These are phyloP conservation scores for Coemansia aciculifera DNA, from an alignment of 192 early-diverging fungal genomes.

Conservation along the genomic window DNA sequence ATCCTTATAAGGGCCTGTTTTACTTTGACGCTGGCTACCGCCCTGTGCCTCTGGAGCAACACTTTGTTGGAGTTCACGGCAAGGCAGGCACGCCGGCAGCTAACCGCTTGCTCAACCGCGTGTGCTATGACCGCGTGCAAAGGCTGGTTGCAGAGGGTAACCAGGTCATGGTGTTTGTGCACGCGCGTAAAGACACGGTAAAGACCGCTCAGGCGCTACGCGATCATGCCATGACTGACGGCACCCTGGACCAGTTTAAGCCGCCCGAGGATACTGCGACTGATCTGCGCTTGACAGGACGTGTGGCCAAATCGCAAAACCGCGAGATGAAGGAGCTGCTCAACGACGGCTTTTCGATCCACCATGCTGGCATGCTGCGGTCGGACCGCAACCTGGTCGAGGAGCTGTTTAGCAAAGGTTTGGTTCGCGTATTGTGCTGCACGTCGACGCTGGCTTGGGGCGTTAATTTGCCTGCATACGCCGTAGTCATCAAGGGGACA, in stretches of 20 bases:
- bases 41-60: conserved; percentile 94
- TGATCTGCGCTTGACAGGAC: conserved; percentile 56
- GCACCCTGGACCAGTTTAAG: conserved; percentile 44
- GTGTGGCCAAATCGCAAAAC: conserved; percentile 75
- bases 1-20: conserved; percentile 89
- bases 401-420: conserved; percentile 84
- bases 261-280: conserved; percentile 42
- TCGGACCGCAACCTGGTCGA: conserved; percentile 86
- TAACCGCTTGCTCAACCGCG: conserved; percentile 71
- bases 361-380: conserved; percentile 95
- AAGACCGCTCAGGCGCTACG: conserved; percentile 82
- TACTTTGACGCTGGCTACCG: conserved; percentile 96
- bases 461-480: conserved; percentile 97
- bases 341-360: conserved; percentile 82
- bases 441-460: conserved; percentile 99
- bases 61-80: conserved; percentile 91
- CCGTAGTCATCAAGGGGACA: conserved; percentile 98
- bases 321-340: conserved; percentile 88
- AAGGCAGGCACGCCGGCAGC: conserved; percentile 71
- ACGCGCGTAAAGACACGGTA: conserved; percentile 97
- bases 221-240: conserved; percentile 70
- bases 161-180: conserved; percentile 99
- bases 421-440: conserved; percentile 84
- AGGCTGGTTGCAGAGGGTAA: conserved; percentile 76
- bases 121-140: conserved; percentile 83